phyloP scores from a whole-genome alignment of 108 stramenopile species.

The Fragilariopsis cylindrus region DNA sequence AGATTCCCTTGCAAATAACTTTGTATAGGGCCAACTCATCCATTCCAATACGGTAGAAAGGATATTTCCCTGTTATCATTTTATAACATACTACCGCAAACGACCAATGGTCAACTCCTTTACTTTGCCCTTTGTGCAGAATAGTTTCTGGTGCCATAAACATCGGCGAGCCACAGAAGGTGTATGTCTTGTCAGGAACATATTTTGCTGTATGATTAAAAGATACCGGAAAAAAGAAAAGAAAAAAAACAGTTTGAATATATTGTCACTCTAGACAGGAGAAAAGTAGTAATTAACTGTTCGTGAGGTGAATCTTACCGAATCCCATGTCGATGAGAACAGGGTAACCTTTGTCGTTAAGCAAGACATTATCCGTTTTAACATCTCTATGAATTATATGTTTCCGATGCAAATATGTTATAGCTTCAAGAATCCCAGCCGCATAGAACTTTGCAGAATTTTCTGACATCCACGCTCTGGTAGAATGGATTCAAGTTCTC shows the following conservation, averaged over 20 bases:
- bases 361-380: conserved; percentile 78
- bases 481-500: conserved; percentile 66
- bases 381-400: conserved; percentile 87
- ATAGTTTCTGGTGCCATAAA: conserved; percentile 85
- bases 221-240: neutral
- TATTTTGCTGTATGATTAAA: conserved; percentile 46
- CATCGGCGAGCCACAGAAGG: conserved; percentile 93
- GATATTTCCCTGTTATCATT: conserved; percentile 93
- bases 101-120: conserved; percentile 89
- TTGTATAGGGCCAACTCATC: conserved; percentile 91
- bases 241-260: too few species aligned
- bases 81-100: conserved; percentile 88
- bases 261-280: too few species aligned
- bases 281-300: too few species aligned
- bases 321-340: conserved; percentile 78
- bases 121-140: conserved; percentile 36
- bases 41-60: conserved; percentile 89
- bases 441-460: conserved; percentile 45
- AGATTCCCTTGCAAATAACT: conserved; percentile 69
- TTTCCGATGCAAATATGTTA: conserved; percentile 73
- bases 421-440: conserved; percentile 52
- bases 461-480: conserved; percentile 47
- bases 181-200: conserved; percentile 82
- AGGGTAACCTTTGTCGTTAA: conserved; percentile 61
- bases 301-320: conserved; percentile 23